Base-by-base conservation (phyloP, 208 protist genomes). In the Crithidia brevicula region DNA sequence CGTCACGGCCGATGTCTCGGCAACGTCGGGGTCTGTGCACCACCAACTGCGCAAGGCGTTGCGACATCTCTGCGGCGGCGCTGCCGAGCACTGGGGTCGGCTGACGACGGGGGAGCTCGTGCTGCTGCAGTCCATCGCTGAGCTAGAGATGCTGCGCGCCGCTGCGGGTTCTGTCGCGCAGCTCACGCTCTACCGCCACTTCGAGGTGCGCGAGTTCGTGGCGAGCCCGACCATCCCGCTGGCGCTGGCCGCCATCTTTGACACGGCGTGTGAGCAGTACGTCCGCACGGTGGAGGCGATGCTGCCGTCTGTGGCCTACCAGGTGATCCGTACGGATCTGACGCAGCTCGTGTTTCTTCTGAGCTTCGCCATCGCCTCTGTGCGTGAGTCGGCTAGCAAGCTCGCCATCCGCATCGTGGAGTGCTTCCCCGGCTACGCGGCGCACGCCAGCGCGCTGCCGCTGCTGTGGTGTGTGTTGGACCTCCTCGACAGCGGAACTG, bases 151-250 rank as follows among this genome's bases (percentile, higher is more conserved):
- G 45, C 72, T 96, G 51, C 87, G 87, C 10, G 87, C 83, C 1
- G 81, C 86, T 0, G 77, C 83, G 27, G 83, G 87, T 30, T 88
- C 82, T 9, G 88, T 96, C 52, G 81, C 85, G 10, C 85, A 90
- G 45, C 72, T 96, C 16, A 83, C 88, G 20, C 74, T 88, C 15
- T 93, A 93, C 69, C 77, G 83, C 51, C 81, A 89, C 47, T 92
- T 91, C 70, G 87, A 96, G 63, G 74, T 92, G 31, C 74, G 86
- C 23, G 91, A 93, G 74, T 93, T 92, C 69, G 85, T 93, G 22
- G 86, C 90, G 18, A 87, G 83, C 57, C 72, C 73, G 6, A 68
- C 81, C 11, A 81, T 93, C n/a, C 71, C 67, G 49, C 60, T 59
- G 1, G 75, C 67, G 20, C 56, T 93, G 20, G 43, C 56, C 18